Conservation (phyloP, 106 monocot species). For the Narthecium ossifragum region DNA sequence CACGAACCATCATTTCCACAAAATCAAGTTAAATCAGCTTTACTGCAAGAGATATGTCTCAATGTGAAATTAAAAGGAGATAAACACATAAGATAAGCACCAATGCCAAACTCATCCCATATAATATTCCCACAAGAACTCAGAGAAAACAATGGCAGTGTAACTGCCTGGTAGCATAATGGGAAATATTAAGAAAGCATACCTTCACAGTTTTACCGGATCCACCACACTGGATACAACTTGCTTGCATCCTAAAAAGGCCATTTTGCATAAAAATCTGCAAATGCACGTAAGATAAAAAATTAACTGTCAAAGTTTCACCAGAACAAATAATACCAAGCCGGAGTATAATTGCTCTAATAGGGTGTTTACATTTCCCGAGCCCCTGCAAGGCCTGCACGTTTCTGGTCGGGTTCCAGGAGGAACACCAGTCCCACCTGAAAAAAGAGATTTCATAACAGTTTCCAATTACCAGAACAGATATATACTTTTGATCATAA, state of each 20-base stretch:
- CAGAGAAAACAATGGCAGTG: too few relatives aligned
- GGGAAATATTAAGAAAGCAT: background rate
- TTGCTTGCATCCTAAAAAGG: slow-evolving; percentile 64
- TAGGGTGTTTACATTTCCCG: slow-evolving; percentile 58
- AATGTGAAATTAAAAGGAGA: too few relatives aligned
- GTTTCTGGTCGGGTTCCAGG: slow-evolving; percentile 94
- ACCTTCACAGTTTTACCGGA: slow-evolving; percentile 81
- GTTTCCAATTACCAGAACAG: too few relatives aligned
- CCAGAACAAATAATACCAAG: background rate
- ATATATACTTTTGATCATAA: too few relatives aligned
- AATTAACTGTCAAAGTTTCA: background rate
- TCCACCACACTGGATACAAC: slow-evolving; percentile 70
- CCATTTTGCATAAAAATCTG: slow-evolving; percentile 83
- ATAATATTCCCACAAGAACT: too few relatives aligned
- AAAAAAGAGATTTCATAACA: slow-evolving; percentile 1
- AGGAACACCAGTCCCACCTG: slow-evolving; percentile 87
- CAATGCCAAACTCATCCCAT: too few relatives aligned
- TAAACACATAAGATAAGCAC: too few relatives aligned
- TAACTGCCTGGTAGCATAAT: background rate
- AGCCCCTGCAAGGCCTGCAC: slow-evolving; percentile 74
- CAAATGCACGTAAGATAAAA: background rate
- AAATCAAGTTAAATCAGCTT: too few relatives aligned
- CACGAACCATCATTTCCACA: too few relatives aligned
- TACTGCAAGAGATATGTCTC: too few relatives aligned
- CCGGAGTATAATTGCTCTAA: background rate